Evolutionary conservation across 306 rosid species (phyloP).

Genomic region (Rosa rugosa): DNA sequence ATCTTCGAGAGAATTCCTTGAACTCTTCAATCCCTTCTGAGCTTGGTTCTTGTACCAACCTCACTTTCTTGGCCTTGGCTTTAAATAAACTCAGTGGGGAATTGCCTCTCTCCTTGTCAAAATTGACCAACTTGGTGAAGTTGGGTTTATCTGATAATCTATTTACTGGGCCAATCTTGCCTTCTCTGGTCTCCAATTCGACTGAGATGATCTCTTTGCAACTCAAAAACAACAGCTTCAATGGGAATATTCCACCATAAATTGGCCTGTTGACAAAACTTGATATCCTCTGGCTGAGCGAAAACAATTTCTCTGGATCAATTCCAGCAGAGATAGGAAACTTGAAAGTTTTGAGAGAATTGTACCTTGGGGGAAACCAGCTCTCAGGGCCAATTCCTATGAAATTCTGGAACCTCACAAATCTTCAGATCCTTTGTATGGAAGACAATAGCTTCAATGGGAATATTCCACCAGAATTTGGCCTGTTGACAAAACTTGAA

Average conservation of each 20-base stretch:
- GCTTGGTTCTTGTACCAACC: background rate
- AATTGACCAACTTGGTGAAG: background rate
- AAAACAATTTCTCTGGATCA: no score
- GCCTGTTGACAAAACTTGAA: background rate
- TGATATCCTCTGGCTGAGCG: no score
- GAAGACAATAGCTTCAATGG: background rate
- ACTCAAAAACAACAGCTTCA: background rate
- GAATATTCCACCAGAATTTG: background rate
- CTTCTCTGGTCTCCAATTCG: background rate
- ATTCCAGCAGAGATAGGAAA: no score
- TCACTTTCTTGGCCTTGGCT: slow-evolving; percentile 45
- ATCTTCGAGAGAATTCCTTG: no score
- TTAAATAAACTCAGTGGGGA: slow-evolving; percentile 29
- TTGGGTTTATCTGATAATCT: background rate
- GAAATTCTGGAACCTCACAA: no score
- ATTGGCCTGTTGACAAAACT: background rate
- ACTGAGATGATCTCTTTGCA: background rate
- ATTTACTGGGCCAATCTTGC: background rate
- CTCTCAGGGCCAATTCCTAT: no score
- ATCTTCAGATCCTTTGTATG: no score
- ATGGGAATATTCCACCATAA: background rate
- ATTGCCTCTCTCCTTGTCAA: slow-evolving; percentile 2
- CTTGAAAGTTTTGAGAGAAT: no score
- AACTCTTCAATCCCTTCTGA: no score
- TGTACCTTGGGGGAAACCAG: no score